phyloP scores from a whole-genome alignment of 108 stramenopile species.

The Conticribra weissflogii region DNA sequence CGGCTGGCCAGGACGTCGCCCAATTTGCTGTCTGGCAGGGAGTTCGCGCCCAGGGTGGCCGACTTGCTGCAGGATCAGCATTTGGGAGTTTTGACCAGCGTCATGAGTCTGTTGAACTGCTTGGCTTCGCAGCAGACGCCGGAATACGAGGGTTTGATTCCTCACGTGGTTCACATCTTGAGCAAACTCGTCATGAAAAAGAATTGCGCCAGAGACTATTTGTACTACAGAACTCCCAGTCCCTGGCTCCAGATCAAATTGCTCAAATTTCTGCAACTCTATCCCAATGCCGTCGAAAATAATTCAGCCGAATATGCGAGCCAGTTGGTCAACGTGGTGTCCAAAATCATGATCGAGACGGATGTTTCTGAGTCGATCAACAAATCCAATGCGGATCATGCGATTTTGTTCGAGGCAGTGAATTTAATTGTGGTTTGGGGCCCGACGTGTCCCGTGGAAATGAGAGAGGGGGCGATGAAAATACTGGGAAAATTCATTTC shows the following conservation, averaged over 20 bases:
- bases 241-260: constrained; percentile 97
- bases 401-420: constrained; percentile 95
- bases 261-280: constrained; percentile 93
- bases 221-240: constrained; percentile 95
- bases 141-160: constrained; percentile 88
- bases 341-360: constrained; percentile 89
- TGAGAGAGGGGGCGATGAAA: constrained; percentile 89
- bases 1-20: constrained; percentile 90
- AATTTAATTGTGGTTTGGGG: constrained; percentile 94
- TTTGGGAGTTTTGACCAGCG: constrained; percentile 90
- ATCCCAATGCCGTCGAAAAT: constrained; percentile 70
- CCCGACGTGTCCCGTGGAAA: constrained; percentile 64
- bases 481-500: constrained; percentile 95
- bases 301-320: constrained; percentile 68
- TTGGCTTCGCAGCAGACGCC: constrained; percentile 74
- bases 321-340: constrained; percentile 85
- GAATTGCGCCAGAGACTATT: constrained; percentile 86
- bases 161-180: constrained; percentile 90
- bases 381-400: constrained; percentile 97
- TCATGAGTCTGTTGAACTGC: constrained; percentile 88
- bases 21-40: constrained; percentile 79
- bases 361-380: constrained; percentile 95
- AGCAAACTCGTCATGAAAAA: constrained; percentile 88
- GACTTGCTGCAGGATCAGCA: constrained; percentile 91
- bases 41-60: constrained; percentile 86